phyloP scores from a whole-genome alignment of 2,329 filamentous ascomycete species.

The Cladophialophora bantiana region DNA sequence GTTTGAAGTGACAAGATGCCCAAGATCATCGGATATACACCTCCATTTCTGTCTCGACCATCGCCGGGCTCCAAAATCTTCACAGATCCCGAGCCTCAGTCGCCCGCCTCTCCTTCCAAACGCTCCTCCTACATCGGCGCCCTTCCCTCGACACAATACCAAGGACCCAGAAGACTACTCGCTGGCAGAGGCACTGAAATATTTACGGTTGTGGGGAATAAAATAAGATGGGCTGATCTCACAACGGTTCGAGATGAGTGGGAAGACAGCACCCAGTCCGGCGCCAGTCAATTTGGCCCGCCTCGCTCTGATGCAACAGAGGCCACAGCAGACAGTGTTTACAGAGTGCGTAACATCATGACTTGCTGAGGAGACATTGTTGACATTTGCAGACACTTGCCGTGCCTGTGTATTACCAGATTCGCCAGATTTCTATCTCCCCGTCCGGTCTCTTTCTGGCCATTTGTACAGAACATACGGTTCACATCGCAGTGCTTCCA shows the following conservation, averaged over 20 bases:
- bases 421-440: conserved; percentile 84
- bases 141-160: conserved; percentile 42
- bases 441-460: conserved; percentile 80
- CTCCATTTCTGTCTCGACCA: conserved; percentile 82
- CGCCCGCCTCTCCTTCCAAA: conserved; percentile 47
- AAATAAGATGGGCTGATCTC: conserved; percentile 91
- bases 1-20: conserved; percentile 67
- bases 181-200: conserved; percentile 84
- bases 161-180: conserved; percentile 67
- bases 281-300: conserved; percentile 22
- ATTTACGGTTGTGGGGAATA: conserved; percentile 85
- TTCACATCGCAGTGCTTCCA: conserved; percentile 86
- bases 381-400: conserved; percentile 63
- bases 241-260: conserved; percentile 74
- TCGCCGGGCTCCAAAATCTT: conserved; percentile 82
- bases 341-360: conserved; percentile 53
- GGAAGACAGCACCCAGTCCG: conserved; percentile 47
- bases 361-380: conserved; percentile 31
- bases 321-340: conserved; percentile 40
- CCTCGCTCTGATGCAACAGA: conserved; percentile 14
- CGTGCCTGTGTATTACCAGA: conserved; percentile 78
- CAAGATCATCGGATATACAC: conserved; percentile 83
- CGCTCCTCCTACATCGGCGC: conserved; percentile 45
- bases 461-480: conserved; percentile 83
- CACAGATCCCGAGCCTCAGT: conserved; percentile 57